These are phyloP conservation scores for Liquidambar formosana DNA, from an alignment of 164 flowering plant species.

Conservation along the genomic window DNA sequence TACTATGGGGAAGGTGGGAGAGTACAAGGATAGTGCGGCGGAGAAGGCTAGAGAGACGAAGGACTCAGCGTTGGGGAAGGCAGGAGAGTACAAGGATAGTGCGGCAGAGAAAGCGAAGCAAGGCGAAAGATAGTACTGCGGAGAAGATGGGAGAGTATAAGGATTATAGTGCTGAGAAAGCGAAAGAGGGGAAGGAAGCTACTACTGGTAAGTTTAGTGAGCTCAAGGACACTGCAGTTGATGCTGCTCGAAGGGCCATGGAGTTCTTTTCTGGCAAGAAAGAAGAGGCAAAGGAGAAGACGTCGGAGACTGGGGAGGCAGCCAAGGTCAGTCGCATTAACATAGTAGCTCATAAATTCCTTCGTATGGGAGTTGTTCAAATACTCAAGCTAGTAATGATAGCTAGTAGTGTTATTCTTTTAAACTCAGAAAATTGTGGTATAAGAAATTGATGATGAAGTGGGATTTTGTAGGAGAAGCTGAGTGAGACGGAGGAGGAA, in stretches of 20 bases:
- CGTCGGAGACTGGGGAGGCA: slow-evolving; percentile 34
- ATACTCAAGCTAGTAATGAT: no score
- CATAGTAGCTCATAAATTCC: no score
- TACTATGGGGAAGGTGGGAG: slow-evolving; percentile 27
- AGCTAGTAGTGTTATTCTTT: no score
- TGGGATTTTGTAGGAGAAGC: slow-evolving; percentile 39
- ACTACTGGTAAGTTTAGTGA: slow-evolving; percentile 38
- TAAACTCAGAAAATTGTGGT: no score
- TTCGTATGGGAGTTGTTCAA: no score
- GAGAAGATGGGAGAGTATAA: slow-evolving; percentile 34
- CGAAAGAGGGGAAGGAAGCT: slow-evolving; percentile 43
- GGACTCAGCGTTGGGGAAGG: slow-evolving; percentile 19
- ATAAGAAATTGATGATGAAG: not conserved
- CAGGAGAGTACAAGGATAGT: slow-evolving; percentile 25
- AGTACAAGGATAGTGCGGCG: slow-evolving; percentile 37
- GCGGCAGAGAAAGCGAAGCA: slow-evolving; percentile 34
- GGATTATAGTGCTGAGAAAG: slow-evolving; percentile 41
- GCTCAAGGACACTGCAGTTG: slow-evolving; percentile 61
- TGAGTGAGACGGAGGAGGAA: slow-evolving; percentile 42
- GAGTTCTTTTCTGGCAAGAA: slow-evolving; percentile 59
- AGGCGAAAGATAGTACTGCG: slow-evolving; percentile 28
- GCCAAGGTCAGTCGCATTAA: slow-evolving; percentile 25
- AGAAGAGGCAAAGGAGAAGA: slow-evolving; percentile 55
- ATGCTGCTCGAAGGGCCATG: slow-evolving; percentile 59
- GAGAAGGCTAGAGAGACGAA: slow-evolving; percentile 33